Evolutionary conservation across 331 rosid species (phyloP), one percentile per base, ranked within the genome.

Genomic region (Arachis monticola): DNA sequence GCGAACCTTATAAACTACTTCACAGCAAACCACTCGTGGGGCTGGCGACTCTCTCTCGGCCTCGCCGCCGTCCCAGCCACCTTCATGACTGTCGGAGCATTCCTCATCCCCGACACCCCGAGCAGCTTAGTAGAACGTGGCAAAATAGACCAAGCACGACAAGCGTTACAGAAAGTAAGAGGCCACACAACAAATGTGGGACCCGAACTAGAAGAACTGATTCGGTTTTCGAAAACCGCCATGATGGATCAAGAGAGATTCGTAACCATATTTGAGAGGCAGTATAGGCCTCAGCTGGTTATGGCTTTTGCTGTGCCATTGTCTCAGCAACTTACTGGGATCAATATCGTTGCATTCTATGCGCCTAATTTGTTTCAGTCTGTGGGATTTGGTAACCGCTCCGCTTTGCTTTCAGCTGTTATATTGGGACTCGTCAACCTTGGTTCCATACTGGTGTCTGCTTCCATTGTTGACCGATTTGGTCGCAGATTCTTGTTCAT

Each of bases 311-410:
- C 77, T 0, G 81, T 89, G 27, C 91, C 91, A 0, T 71, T 89
- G 1, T 89, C 82, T 5, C 95, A 91, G 67, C 92, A 91, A 13
- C 57, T 89, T 17, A 81, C 90, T 0, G 95, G 95, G 64, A 89
- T 91, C 35, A 89, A 87, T 17, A 77, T 86, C 44, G 80, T 91
- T 1, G 92, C 92, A 0, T 91, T 91, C 48, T 91, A 91, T 40
- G 85, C 97, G 0, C 95, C 95, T 0, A 87, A 87, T 17, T 77
- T 91, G 45, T 89, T 91, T 59, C 91, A 91, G n/a, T 85, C 91
- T 0, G 84, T 91, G 14, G 95, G 90, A 0, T 80, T 87, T 2
- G 95, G 95, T n/a, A 81, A 41, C 10, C 66, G 81, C 32, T 65
- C 87, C 0, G 87, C 97, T 11, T 69, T 89, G 3, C 75, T 91